These are phyloP conservation scores for Irpex sp. DNA, from an alignment of 1,284 basidiomycete genomes.

Conservation along the genomic window DNA sequence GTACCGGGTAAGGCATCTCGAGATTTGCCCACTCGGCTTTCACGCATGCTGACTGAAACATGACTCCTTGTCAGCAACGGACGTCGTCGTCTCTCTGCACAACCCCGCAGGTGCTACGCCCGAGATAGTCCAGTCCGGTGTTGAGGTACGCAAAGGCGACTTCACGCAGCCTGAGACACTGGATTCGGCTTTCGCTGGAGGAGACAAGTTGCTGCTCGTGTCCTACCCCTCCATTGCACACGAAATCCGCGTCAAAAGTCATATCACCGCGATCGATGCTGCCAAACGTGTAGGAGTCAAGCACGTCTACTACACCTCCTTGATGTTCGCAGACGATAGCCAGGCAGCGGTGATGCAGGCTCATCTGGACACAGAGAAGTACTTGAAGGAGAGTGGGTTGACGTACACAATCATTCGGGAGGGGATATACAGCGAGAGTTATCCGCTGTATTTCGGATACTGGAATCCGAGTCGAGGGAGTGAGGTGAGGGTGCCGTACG, in stretches of 20 bases:
- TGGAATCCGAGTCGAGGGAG: slow-evolving; percentile 19
- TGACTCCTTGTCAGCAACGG: slow-evolving; percentile 17
- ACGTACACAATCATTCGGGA: slow-evolving; percentile 35
- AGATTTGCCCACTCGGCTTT: not conserved
- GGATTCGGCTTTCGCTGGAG: slow-evolving; percentile 30
- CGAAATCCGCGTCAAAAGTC: slow-evolving; percentile 28
- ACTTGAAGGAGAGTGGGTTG: slow-evolving; percentile 32
- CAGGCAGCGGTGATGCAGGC: slow-evolving; percentile 33
- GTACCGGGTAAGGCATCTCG: slow-evolving; percentile 21
- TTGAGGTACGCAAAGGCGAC: slow-evolving; percentile 30
- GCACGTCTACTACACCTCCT: slow-evolving; percentile 35
- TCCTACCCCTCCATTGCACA: slow-evolving; percentile 35
- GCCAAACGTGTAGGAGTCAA: not conserved
- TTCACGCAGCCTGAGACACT: slow-evolving; percentile 29
- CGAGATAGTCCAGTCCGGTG: slow-evolving; percentile 21
- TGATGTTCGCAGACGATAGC: slow-evolving; percentile 31
- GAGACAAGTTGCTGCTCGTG: slow-evolving; percentile 33
- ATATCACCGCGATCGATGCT: slow-evolving; percentile 36
- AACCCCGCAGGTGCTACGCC: slow-evolving; percentile 28
- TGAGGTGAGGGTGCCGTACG: slow-evolving; percentile 24
- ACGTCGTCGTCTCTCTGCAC: slow-evolving; percentile 31
- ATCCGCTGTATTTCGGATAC: slow-evolving; percentile 32
- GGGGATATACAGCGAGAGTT: slow-evolving; percentile 37
- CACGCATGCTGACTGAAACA: not conserved
- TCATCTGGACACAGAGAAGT: slow-evolving; percentile 33